phyloP scores from a whole-genome alignment of 177 flowering plant species.

The Vitis hybrid region DNA sequence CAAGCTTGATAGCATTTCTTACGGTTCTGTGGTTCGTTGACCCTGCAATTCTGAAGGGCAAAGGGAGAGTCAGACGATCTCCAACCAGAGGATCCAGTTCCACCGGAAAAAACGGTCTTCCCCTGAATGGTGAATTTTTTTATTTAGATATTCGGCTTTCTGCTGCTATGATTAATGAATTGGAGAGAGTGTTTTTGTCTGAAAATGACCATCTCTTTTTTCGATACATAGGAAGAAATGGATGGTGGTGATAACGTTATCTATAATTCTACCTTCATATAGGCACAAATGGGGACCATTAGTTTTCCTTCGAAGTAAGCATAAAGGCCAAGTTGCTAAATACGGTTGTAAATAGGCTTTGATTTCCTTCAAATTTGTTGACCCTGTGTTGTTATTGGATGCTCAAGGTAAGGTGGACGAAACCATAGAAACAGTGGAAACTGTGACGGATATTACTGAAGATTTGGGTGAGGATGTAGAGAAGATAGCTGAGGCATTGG shows the following conservation, averaged over 20 bases:
- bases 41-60: neutral
- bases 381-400: neutral
- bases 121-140: slow-evolving; percentile 4
- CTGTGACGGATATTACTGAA: neutral
- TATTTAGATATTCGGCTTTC: neutral
- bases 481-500: neutral
- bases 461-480: slow-evolving; percentile 4
- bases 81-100: neutral
- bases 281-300: slow-evolving; percentile 13
- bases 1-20: no score
- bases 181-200: neutral
- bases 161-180: neutral
- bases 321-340: neutral
- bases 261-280: slow-evolving; percentile 7
- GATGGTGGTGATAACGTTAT: slow-evolving; percentile 7
- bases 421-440: slow-evolving; percentile 3
- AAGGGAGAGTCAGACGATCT: neutral
- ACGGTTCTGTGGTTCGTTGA: no score
- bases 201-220: neutral
- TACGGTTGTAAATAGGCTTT: neutral
- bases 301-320: slow-evolving; percentile 4
- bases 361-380: neutral
- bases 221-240: slow-evolving; percentile 10
- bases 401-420: slow-evolving; percentile 5
- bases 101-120: neutral